These are phyloP conservation scores for Crithidia thermophila DNA, from an alignment of 208 protist species.

Conservation along the genomic window DNA sequence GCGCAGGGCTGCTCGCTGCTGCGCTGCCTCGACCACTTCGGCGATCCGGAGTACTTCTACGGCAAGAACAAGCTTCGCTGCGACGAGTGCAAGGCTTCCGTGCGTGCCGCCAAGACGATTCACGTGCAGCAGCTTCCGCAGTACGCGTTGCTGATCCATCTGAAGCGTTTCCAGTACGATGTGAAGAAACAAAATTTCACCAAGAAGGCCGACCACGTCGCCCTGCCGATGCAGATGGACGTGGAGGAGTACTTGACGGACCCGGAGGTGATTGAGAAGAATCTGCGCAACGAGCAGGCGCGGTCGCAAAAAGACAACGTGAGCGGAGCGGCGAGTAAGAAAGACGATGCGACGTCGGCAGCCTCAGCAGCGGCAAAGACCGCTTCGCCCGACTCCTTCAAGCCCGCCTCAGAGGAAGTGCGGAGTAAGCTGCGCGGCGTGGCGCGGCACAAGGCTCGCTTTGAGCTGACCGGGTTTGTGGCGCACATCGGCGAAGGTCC, in stretches of 20 bases:
- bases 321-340: background rate
- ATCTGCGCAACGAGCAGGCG: conserved; percentile 20
- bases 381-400: conserved; percentile 34
- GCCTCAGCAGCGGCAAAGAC: background rate
- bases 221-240: conserved; percentile 87
- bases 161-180: conserved; percentile 94
- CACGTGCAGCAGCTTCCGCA: conserved; percentile 85
- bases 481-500: conserved; percentile 85
- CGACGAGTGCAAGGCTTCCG: conserved; percentile 62
- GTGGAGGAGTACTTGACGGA: conserved; percentile 78
- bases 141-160: conserved; percentile 87
- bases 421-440: conserved; percentile 54
- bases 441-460: conserved; percentile 76
- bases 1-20: conserved; percentile 80
- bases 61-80: conserved; percentile 86
- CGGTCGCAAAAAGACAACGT: conserved; percentile 7
- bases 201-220: conserved; percentile 88
- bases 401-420: conserved; percentile 41
- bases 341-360: background rate
- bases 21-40: conserved; percentile 76
- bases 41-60: conserved; percentile 76
- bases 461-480: conserved; percentile 88
- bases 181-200: conserved; percentile 59
- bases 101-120: conserved; percentile 82
- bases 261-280: conserved; percentile 31